These are phyloP conservation scores for Daldinia eschscholtzii DNA, from an alignment of 2,329 filamentous ascomycete genomes.

Conservation along the genomic window DNA sequence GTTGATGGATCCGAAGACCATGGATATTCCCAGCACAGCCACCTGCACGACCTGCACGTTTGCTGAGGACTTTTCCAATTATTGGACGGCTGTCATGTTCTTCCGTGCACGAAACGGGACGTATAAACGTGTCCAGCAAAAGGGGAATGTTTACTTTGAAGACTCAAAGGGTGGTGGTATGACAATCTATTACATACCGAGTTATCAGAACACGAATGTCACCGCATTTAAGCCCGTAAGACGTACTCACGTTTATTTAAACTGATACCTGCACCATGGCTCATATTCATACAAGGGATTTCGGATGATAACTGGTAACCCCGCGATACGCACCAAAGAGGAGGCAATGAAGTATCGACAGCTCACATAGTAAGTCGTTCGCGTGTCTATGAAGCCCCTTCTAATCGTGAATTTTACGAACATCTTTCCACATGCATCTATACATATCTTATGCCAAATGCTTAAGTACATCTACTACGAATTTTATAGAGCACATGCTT, in stretches of 20 bases:
- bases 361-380: conserved; percentile 53
- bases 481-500: background rate
- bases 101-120: conserved; percentile 57
- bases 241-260: background rate
- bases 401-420: background rate
- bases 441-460: background rate
- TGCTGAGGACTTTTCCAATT: conserved; percentile 58
- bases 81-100: conserved; percentile 59
- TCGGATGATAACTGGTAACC: conserved; percentile 59
- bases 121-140: conserved; percentile 50
- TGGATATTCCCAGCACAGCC: conserved; percentile 50
- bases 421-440: background rate
- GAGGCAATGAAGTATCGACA: conserved; percentile 56
- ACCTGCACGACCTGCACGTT: conserved; percentile 60
- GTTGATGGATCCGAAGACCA: conserved; percentile 46
- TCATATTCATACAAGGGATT: conserved; percentile 49
- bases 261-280: background rate
- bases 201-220: conserved; percentile 52
- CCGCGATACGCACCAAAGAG: conserved; percentile 51
- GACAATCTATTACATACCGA: conserved; percentile 59
- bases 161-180: conserved; percentile 56
- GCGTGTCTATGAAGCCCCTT: background rate
- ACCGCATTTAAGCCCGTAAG: conserved; percentile 58
- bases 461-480: background rate
- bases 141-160: conserved; percentile 50